Conservation (phyloP, 805 yeast genomes). For the Starmerella tilneyi region DNA sequence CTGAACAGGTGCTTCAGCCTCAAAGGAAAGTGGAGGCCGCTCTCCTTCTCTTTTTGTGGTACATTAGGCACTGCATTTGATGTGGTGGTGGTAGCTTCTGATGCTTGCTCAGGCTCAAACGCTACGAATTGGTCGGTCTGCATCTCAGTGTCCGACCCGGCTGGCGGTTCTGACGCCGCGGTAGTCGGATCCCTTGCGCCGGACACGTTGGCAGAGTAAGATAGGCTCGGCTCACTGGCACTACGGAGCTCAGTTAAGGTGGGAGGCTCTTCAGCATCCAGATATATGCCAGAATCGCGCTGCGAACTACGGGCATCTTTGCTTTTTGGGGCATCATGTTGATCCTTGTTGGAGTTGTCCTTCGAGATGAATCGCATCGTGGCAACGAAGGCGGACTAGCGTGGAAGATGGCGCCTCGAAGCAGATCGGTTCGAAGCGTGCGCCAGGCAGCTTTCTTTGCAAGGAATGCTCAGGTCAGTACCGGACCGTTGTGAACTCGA, state of each 20-base stretch:
- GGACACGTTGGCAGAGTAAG: not conserved
- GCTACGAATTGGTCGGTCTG: too few species aligned
- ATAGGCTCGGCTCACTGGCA: not conserved
- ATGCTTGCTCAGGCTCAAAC: not conserved
- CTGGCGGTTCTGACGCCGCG: not conserved
- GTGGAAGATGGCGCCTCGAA: too few species aligned
- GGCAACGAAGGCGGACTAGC: not conserved
- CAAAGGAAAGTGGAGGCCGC: slow-evolving; percentile 2
- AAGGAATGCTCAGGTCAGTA: not conserved
- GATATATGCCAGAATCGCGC: not conserved
- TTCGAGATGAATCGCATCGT: slow-evolving; percentile 3
- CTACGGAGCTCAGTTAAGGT: not conserved
- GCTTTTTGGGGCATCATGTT: not conserved
- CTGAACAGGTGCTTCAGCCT: not conserved
- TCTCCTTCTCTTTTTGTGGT: not conserved
- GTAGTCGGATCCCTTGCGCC: not conserved
- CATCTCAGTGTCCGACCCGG: not conserved
- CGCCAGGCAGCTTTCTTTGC: slow-evolving; percentile 5
- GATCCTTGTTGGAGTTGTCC: slow-evolving; percentile 4
- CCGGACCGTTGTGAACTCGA: slow-evolving; percentile 1
- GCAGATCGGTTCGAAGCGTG: not conserved
- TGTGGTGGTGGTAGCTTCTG: not conserved
- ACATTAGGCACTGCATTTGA: not conserved
- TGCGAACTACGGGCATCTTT: not conserved
- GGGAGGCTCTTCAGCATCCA: not conserved